A percentile compares a stretch with the other conserved stretches of the same genome.
These are phyloP conservation scores for Phialocephala sp. DNA, from an alignment of 2,329 filamentous ascomycete genomes.

Conservation along the genomic window DNA sequence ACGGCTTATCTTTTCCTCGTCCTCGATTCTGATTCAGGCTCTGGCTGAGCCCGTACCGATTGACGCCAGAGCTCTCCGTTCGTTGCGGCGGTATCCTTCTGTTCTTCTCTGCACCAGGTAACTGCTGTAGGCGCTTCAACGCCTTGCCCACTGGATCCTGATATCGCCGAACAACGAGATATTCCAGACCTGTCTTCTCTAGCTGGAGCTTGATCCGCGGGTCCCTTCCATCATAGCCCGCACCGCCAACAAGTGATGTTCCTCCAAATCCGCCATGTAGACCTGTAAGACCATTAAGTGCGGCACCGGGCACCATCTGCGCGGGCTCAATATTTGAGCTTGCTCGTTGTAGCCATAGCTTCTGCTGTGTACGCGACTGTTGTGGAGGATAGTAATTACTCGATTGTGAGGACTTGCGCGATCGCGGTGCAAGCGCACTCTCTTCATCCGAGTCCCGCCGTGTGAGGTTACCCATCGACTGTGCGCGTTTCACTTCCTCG, in stretches of 20 bases:
- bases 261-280: slow-evolving; percentile 32
- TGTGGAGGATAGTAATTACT: slow-evolving; percentile 43
- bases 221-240: slow-evolving; percentile 64
- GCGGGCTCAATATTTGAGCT: slow-evolving; percentile 73
- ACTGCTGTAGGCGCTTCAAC: slow-evolving; percentile 57
- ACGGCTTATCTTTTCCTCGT: slow-evolving; percentile 14
- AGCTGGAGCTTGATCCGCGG: slow-evolving; percentile 68
- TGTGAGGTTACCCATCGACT: slow-evolving; percentile 41
- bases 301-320: slow-evolving; percentile 50
- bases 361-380: slow-evolving; percentile 74
- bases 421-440: slow-evolving; percentile 53
- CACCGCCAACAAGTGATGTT: slow-evolving; percentile 49
- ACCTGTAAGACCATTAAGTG: slow-evolving; percentile 42
- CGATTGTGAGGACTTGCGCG: slow-evolving; percentile 36
- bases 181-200: slow-evolving; percentile 74
- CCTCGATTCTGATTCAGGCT: slow-evolving; percentile 45
- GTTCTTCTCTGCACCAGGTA: slow-evolving; percentile 58
- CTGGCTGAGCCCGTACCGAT: slow-evolving; percentile 47
- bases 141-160: slow-evolving; percentile 73
- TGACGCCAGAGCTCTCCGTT: slow-evolving; percentile 41
- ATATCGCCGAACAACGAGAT: slow-evolving; percentile 74
- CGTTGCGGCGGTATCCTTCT: slow-evolving; percentile 53
- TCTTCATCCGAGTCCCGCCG: slow-evolving; percentile 40
- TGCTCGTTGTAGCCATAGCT: slow-evolving; percentile 75
- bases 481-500: slow-evolving; percentile 39